Conservation (phyloP, 768 basidiomycete species). For the Kwoniella newhampshirensis region DNA sequence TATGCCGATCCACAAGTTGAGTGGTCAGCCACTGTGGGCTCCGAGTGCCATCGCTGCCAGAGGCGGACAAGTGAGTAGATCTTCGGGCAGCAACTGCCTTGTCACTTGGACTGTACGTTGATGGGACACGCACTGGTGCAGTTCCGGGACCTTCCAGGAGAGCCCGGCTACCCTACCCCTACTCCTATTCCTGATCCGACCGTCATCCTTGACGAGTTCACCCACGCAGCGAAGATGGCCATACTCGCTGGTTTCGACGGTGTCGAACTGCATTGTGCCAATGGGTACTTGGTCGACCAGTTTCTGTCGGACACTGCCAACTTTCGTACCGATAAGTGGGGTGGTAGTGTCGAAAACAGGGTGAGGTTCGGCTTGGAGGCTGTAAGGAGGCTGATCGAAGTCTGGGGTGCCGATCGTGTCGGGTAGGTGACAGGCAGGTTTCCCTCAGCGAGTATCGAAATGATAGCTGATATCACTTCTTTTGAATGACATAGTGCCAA, state of each 20-base stretch:
- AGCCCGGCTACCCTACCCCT: constrained; percentile 4
- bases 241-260: constrained; percentile 70
- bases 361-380: constrained; percentile 61
- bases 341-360: constrained; percentile 66
- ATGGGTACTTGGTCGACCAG: constrained; percentile 57
- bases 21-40: not conserved
- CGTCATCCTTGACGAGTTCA: constrained; percentile 51
- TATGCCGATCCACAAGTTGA: constrained; percentile 1
- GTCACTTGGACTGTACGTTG: not conserved
- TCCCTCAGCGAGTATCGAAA: not conserved
- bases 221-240: constrained; percentile 62
- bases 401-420: constrained; percentile 16
- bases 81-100: not conserved
- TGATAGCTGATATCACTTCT: not conserved
- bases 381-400: constrained; percentile 7
- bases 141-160: constrained; percentile 6
- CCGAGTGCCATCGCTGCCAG: constrained; percentile 4
- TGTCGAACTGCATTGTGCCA: constrained; percentile 59
- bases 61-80: constrained; percentile 8
- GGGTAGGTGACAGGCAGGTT: constrained; percentile 8
- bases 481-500: constrained; percentile 7
- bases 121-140: too few relatives aligned
- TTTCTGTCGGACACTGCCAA: constrained; percentile 65
- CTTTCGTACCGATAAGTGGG: constrained; percentile 65
- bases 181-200: constrained; percentile 4